Evolutionary conservation across 1,284 basidiomycete species (phyloP), one percentile per base, ranked within the genome.

Genomic region (Crucibulum parvulum): DNA sequence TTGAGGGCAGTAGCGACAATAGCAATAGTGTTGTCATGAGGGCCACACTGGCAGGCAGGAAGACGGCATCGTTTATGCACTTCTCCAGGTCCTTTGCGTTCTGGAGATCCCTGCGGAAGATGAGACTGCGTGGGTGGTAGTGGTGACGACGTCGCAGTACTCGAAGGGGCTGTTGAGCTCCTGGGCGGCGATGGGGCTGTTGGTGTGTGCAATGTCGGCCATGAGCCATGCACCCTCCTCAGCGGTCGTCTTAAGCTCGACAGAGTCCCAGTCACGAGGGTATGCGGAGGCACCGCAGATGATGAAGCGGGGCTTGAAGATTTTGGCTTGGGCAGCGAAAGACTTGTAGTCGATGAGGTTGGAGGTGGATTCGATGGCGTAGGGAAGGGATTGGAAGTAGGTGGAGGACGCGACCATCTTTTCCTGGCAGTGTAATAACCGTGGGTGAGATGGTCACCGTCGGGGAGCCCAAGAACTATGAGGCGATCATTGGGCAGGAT

Each of bases 341-440:
- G 81, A 84, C 54, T 84, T 84, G 80, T 99, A 99, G 84, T 99
- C 96, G 71, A 99, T 91, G 70, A 97, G 85, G 76, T 98, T 93
- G 62, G 92, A 94, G 58, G 87, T 78, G 55, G 92, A 90, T 73
- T 91, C 87, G 68, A 99, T 93, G 62, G 88, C 90, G 76, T 99
- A 99, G 53, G 98, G 98, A 78, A 99, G 87, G 51, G 97, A 98
- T 80, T 99, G 96, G 92, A 99, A 99, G 87, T 99, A 99, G 83
- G 99, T 99, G 16, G 97, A 99, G 45, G 97, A 99, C 34, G 98
- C 96, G 56, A 97, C 98, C 89, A 99, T 99, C 84, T 99, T 99
- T 87, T 98, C 84, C 98, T 98, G 65, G 96, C 96, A 64, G 96
- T 99, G 81, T 98, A 99, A 85, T 98, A 98, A 43, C 96, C 96